Conservation (phyloP, 495 filamentous ascomycete species). For the Hamigera avellanea region DNA sequence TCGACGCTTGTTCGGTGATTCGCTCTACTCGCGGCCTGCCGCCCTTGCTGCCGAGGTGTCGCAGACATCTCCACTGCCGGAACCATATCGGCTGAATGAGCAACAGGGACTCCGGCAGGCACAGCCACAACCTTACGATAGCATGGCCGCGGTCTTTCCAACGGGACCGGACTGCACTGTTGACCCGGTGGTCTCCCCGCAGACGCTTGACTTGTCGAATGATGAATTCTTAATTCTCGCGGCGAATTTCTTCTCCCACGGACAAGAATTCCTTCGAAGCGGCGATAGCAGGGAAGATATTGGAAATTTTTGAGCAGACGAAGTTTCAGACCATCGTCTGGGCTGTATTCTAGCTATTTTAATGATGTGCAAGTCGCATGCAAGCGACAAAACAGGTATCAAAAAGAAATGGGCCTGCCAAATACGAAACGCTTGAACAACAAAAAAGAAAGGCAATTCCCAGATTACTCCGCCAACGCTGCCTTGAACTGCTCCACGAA, state of each 20-base stretch:
- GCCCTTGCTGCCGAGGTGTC: slow-evolving; percentile 25
- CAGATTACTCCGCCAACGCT: slow-evolving; percentile 12
- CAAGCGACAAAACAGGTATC: too few species aligned
- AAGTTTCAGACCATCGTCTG: too few species aligned
- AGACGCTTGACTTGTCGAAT: slow-evolving; percentile 22
- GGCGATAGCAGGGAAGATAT: slow-evolving; percentile 26
- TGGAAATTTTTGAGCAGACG: slow-evolving; percentile 28
- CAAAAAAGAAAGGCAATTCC: background rate
- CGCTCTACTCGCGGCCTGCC: slow-evolving; percentile 18
- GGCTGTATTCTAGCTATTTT: too few species aligned
- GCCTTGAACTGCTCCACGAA: slow-evolving; percentile 51
- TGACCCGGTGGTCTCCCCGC: slow-evolving; percentile 12
- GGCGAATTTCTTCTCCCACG: slow-evolving; percentile 37
- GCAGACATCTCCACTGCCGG: slow-evolving; percentile 33
- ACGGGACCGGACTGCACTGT: slow-evolving; percentile 12
- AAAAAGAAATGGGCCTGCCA: too few species aligned
- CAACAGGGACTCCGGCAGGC: slow-evolving; percentile 11
- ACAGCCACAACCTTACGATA: slow-evolving; percentile 6
- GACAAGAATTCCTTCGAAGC: slow-evolving; percentile 30
- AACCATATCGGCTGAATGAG: slow-evolving; percentile 24
- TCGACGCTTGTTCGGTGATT: slow-evolving; percentile 29
- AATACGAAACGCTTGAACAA: too few species aligned
- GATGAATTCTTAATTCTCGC: slow-evolving; percentile 38
- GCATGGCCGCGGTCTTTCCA: slow-evolving; percentile 6
- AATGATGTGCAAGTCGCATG: too few species aligned